Base-by-base conservation (phyloP, 768 basidiomycete species). In the Auricularia sp. region DNA sequence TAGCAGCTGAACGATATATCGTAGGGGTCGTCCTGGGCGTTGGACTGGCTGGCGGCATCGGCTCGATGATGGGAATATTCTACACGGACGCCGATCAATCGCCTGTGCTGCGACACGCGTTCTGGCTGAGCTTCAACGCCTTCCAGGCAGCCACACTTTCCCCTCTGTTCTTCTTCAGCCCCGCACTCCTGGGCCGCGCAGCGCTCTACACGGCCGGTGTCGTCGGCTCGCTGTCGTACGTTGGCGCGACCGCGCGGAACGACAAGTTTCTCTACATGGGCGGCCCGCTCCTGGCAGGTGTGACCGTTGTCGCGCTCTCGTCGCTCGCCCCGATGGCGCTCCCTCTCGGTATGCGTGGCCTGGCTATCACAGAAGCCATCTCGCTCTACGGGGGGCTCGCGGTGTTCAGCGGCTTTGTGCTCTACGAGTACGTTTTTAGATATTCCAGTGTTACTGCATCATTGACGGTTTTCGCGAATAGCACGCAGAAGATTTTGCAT, bases 301-400 rank as follows among this genome's bases (percentile, higher is more conserved):
- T 96, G 11, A 90, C 90, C 14, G 91, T 94, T 21, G 90, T 95
- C 21, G 90, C 92, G 29, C 81, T 93, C 36, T 86, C 87, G 71
- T 88, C 87, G n/a, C 77, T 96, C 54, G 93, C 93, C 10, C 93
- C 93, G 0, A 87, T 95, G 86, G 84, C 88, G 21, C 83, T 94
- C n/a, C 91, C 92, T 13, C 83, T 92, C 68, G 90, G 90, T 63
- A 75, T 92, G 66, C 86, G 92, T 56, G 81, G 84, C 34, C 82
- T 95, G 44, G 89, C 89, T 3, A 73, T 92, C 59, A 80, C 87
- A 4, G 92, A 96, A 75, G 76, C 85, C 2, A 83, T 95, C 64
- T 88, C 86, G 18, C 80, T 94, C 3, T 95, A 96, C 69, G 93
- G 93, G 58, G 93, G 93, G 62, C 81, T 94, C 36, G 93, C 90